These are phyloP conservation scores for Trametes gibbosa DNA, from an alignment of 768 basidiomycete species.

Conservation along the genomic window DNA sequence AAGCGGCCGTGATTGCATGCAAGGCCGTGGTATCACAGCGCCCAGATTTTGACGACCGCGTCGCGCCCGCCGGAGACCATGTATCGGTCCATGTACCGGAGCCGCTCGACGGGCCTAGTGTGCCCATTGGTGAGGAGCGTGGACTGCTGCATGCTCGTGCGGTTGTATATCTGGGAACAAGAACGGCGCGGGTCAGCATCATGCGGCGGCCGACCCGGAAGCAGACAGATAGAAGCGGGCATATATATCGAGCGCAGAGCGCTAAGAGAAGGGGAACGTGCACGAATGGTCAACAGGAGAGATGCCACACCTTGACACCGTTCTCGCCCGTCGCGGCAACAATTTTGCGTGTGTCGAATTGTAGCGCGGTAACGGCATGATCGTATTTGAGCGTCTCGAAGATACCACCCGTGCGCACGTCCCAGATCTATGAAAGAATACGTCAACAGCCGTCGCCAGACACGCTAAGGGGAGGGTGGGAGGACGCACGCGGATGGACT, in stretches of 20 bases:
- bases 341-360: slow-evolving; percentile 94
- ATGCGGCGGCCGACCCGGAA: background rate
- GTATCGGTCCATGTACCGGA: slow-evolving; percentile 97
- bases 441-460: slow-evolving; percentile 1
- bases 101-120: slow-evolving; percentile 77
- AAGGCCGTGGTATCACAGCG: slow-evolving; percentile 51
- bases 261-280: background rate
- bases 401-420: slow-evolving; percentile 84
- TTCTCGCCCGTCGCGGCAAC: slow-evolving; percentile 93
- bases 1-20: background rate
- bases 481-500: slow-evolving; percentile 74
- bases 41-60: slow-evolving; percentile 88
- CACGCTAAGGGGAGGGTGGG: background rate
- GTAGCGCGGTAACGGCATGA: slow-evolving; percentile 83
- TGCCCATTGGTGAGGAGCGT: slow-evolving; percentile 91
- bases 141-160: slow-evolving; percentile 88
- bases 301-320: slow-evolving; percentile 67
- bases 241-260: background rate
- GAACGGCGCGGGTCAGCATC: background rate
- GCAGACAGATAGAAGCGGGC: background rate
- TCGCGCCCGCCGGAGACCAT: slow-evolving; percentile 89
- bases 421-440: slow-evolving; percentile 73
- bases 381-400: slow-evolving; percentile 91
- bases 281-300: background rate
- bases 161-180: slow-evolving; percentile 77